phyloP scores from a whole-genome alignment of 352 stramenopile species.

The Globisporangium orthogonon region DNA sequence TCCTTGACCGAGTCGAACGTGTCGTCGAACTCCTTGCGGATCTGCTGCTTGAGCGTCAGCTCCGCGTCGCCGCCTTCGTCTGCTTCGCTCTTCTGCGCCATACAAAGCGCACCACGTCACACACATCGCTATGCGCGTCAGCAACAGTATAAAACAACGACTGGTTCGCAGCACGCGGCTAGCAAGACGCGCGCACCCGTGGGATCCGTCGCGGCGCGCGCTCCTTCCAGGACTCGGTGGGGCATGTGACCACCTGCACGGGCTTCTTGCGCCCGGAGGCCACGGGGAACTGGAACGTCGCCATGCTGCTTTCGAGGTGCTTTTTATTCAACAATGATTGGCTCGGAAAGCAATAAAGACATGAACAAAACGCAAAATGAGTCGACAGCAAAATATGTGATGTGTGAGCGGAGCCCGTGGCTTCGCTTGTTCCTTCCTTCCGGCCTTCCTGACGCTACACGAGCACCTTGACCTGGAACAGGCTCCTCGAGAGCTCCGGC shows the following conservation, averaged over 20 bases:
- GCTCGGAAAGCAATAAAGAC: too few relatives aligned
- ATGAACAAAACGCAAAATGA: background rate
- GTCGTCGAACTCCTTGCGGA: slow-evolving; percentile 74
- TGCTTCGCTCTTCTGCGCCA: slow-evolving; percentile 20
- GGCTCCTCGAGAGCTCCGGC: slow-evolving; percentile 18
- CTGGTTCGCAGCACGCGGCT: background rate
- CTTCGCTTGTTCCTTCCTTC: too few relatives aligned
- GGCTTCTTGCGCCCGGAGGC: slow-evolving; percentile 69
- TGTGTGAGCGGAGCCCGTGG: slow-evolving; percentile 11
- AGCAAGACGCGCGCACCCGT: slow-evolving; percentile 16
- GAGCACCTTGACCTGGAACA: slow-evolving; percentile 68
- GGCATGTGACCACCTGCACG: slow-evolving; percentile 75
- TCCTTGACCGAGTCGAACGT: slow-evolving; percentile 63
- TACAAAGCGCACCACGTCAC: slow-evolving; percentile 1
- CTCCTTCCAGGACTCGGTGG: slow-evolving; percentile 66
- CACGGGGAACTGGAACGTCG: slow-evolving; percentile 69
- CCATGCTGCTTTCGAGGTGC: slow-evolving; percentile 6
- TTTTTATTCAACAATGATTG: too few relatives aligned
- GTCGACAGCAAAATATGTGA: slow-evolving; percentile 15
- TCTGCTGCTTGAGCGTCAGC: slow-evolving; percentile 54
- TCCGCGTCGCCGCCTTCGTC: slow-evolving; percentile 18
- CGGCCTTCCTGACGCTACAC: slow-evolving; percentile 17
- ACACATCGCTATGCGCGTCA: background rate
- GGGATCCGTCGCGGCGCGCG: slow-evolving; percentile 16
- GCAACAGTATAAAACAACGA: background rate